A percentile compares a stretch with the other conserved stretches of the same genome.
Evolutionary conservation across 345 rosid species (phyloP).

Genomic region (Salix koriyanagi): DNA sequence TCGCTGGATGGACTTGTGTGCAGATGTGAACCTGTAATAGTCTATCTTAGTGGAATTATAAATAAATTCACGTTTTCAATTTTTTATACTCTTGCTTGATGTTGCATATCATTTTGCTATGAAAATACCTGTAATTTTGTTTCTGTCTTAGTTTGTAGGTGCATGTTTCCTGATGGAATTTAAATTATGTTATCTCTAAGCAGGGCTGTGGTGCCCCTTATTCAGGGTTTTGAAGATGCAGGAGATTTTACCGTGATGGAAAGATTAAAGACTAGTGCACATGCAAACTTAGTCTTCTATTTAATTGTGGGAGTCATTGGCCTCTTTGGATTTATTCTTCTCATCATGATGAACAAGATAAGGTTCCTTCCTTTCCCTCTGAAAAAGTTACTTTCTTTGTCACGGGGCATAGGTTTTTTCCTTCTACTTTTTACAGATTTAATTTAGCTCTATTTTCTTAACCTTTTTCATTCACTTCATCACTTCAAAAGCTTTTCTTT

Average conservation of each 20-base stretch:
- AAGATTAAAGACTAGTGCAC: conserved; percentile 87
- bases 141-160: conserved; percentile 22
- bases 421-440: not conserved
- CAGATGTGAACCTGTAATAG: not conserved
- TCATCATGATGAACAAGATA: conserved; percentile 58
- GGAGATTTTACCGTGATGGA: conserved; percentile 90
- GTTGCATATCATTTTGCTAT: not conserved
- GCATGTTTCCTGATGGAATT: conserved; percentile 38
- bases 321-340: conserved; percentile 85
- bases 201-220: conserved; percentile 99
- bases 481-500: not conserved
- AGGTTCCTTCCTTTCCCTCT: conserved; percentile 35
- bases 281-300: conserved; percentile 86
- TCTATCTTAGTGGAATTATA: not conserved
- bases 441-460: conserved; percentile 1
- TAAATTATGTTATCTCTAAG: conserved; percentile 53
- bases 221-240: conserved; percentile 99
- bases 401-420: not conserved
- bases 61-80: not conserved
- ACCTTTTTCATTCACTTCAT: not conserved
- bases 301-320: conserved; percentile 83
- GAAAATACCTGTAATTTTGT: conserved; percentile 9
- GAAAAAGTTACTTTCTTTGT: not conserved
- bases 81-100: not conserved
- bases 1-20: not conserved